These are phyloP conservation scores for Malassezia sp. DNA, from an alignment of 1,284 basidiomycete species.

Conservation along the genomic window DNA sequence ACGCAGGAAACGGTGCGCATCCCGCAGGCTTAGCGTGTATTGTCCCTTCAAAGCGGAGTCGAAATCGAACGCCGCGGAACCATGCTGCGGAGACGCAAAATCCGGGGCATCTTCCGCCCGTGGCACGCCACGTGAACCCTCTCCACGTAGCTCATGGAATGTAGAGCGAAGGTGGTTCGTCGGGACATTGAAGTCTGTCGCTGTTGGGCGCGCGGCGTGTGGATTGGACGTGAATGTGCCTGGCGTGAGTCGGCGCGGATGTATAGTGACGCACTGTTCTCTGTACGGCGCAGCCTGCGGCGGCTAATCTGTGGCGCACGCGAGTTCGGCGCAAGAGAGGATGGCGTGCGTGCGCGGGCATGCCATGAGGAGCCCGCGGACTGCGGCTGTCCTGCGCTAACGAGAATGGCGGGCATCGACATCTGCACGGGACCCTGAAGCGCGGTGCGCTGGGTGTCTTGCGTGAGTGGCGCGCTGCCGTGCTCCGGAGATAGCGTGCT, in stretches of 20 bases:
- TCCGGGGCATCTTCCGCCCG: too few relatives aligned
- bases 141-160: constrained; percentile 14
- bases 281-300: constrained; percentile 12
- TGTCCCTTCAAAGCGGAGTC: constrained; percentile 22
- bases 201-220: constrained; percentile 23
- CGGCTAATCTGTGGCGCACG: constrained; percentile 1
- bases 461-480: too few relatives aligned
- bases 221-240: constrained; percentile 26
- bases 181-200: constrained; percentile 25
- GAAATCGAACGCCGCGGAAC: constrained; percentile 17
- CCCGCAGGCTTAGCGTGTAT: constrained; percentile 23
- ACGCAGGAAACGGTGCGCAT: constrained; percentile 28
- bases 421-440: constrained; percentile 14
- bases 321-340: neutral
- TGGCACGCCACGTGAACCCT: neutral
- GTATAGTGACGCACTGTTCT: constrained; percentile 14
- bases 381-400: constrained; percentile 10
- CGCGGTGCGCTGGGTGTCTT: too few relatives aligned
- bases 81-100: constrained; percentile 3
- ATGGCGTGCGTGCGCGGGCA: too few relatives aligned
- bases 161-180: constrained; percentile 26
- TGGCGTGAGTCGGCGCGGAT: neutral
- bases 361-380: too few relatives aligned
- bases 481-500: too few relatives aligned
- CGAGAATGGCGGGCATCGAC: constrained; percentile 13